Base-by-base conservation (phyloP, 331 rosid species). In the Erythrophleum ivorense region DNA sequence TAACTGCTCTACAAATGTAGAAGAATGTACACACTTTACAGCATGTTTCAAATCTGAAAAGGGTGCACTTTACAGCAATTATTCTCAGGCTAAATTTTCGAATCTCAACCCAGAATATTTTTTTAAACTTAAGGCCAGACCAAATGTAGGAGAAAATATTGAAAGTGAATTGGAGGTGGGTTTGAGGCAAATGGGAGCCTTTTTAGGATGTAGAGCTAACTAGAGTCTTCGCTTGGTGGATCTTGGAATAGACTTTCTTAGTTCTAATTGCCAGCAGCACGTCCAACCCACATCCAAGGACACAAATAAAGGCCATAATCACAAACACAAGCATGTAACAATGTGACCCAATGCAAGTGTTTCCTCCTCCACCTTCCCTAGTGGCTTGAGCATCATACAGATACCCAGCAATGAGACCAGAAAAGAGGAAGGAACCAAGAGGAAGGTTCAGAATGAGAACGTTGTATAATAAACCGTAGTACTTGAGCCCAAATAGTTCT, bases 391-490 rank as follows among this genome's bases (percentile, higher is more conserved):
- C 78, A 76, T 94, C 98, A 45, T 90, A 94, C 9, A 91, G 80
- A 16, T 85, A 49, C 0, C 97, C 97, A 6, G 95, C 98, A 15
- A 94, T 88, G n/a, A 94, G 88, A 6, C 97, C 92, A 1, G 98
- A 94, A 86, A 94, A 91, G 48, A 94, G 76, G 89, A 94, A 88
- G 48, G 97, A 94, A 6, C 97, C 95, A 6, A 92, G 87, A 0
- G 98, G 95, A 38, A 94, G 95, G 63, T 94, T 92, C 64, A 92
- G 92, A 62, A 90, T 90, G 8, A 94, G 84, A 41, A 94, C 82
- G 84, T 94, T 92, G 88, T 92, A 92, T 13, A 90, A 84, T 18
- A 94, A 90, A 24, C 98, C 98, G 55, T 90, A 92, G 78, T 90
- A 94, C 78, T 91, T 94, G 18, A 94, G 89, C 10, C 97, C 98